Base-by-base conservation (phyloP, 768 basidiomycete genomes). In the Auriscalpium microsporum region DNA sequence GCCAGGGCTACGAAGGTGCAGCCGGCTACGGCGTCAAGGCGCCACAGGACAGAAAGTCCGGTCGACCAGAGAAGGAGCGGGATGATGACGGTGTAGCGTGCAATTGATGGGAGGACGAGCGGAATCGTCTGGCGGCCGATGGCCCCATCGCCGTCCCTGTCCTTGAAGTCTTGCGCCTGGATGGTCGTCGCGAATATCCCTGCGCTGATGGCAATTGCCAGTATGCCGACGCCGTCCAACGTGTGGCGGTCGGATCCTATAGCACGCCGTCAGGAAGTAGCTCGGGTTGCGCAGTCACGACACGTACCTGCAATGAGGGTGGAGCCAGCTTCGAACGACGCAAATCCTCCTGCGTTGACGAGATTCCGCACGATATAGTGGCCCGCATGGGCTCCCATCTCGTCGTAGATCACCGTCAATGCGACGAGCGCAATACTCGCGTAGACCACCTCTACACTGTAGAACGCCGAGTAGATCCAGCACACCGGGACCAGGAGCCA, bases 81-180 rank as follows among this genome's bases (percentile, higher is more conserved):
- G 36, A 62, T 28, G 21, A 66, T 37, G 37, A 66, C 55, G n/a
- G 60, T 55, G 19, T 53, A 52, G 13, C 66, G 62, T 3, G 62
- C 60, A 10, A 50, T 46, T 2, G 53, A 11, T 42, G 56, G 58
- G 48, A 49, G 55, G 11, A 56, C 52, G 33, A 72, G 65, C 4
- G 71, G 69, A 10, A 71, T 55, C 0, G 70, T 72, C 10, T 56
- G 61, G 35, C 71, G 64, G 9, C 71, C 70, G 13, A 63, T 56
- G 23, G 42, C 56, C 21, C 53, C 55, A 50, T 72, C 71, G 4
- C 71, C 71, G 10, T 62, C 59, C 17, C 62, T 62, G 33, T 72
- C 71, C 2, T 62, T 57, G 53, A 72, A 72, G 45, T 72, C 71
- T 54, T 71, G 68, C 0, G 69, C 67, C 36, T 74, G 71, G 10